Conservation (phyloP, 768 basidiomycete genomes). For the Lentinula lateritia region DNA sequence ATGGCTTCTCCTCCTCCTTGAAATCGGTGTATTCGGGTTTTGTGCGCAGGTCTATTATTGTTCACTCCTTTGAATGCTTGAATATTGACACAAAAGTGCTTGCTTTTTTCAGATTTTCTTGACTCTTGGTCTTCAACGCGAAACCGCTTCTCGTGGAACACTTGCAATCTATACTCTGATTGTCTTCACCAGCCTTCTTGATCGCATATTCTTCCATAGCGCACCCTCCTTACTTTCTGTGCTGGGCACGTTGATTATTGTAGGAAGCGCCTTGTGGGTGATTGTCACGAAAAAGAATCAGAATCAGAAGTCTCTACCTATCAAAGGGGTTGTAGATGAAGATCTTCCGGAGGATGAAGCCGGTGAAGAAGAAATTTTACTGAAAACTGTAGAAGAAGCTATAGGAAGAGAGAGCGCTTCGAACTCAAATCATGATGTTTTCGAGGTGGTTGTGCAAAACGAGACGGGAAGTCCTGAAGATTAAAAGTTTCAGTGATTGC, state of each 20-base stretch:
- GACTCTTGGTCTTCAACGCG: constrained; percentile 55
- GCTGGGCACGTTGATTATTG: constrained; percentile 60
- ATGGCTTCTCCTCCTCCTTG: constrained; percentile 40
- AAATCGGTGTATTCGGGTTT: constrained; percentile 52
- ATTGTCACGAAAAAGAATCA: background rate
- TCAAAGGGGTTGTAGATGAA: background rate
- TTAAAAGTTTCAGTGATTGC: background rate
- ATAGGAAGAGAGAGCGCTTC: background rate
- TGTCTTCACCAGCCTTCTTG: constrained; percentile 62
- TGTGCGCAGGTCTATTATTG: constrained; percentile 39
- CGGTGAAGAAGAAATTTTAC: background rate
- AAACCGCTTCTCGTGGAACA: constrained; percentile 56
- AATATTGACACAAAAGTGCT: background rate
- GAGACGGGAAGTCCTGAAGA: background rate
- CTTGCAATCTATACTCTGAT: constrained; percentile 58
- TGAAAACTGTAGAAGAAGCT: constrained; percentile 1
- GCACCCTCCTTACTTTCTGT: constrained; percentile 54
- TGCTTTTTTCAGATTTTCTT: constrained; percentile 35
- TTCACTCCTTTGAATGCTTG: constrained; percentile 19
- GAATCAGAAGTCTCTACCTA: background rate
- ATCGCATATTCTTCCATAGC: constrained; percentile 59
- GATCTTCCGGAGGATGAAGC: background rate
- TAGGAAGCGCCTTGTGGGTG: constrained; percentile 47
- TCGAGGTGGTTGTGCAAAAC: background rate
- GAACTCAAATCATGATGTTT: background rate